Evolutionary conservation across 2,329 filamentous ascomycete species (phyloP).

Genomic region (Pseudogymnoascus sp.): DNA sequence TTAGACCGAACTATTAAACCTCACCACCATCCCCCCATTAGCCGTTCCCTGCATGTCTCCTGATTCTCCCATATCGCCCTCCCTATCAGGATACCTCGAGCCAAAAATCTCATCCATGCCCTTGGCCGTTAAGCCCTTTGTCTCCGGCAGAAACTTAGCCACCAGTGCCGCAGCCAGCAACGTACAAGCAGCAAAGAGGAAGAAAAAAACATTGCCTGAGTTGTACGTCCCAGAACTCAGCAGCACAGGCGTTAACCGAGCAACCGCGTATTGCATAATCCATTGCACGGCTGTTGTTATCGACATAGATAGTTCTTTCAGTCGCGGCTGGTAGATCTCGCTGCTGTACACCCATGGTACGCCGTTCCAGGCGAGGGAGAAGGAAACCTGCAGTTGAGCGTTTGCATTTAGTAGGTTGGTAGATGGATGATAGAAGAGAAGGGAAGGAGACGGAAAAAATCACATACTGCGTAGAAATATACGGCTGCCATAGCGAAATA

Average conservation of each 20-base stretch:
- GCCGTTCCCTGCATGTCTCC: neutral
- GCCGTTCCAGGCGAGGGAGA: slow-evolving; percentile 25
- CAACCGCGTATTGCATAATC: slow-evolving; percentile 17
- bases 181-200: slow-evolving; percentile 57
- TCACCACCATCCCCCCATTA: neutral
- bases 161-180: slow-evolving; percentile 54
- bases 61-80: neutral
- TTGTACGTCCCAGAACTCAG: slow-evolving; percentile 8
- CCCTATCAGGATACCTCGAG: slow-evolving; percentile 14
- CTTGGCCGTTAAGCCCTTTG: slow-evolving; percentile 63
- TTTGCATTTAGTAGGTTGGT: neutral
- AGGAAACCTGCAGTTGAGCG: slow-evolving; percentile 16
- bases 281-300: slow-evolving; percentile 19
- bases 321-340: slow-evolving; percentile 22
- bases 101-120: slow-evolving; percentile 52
- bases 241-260: slow-evolving; percentile 19
- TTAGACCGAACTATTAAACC: neutral
- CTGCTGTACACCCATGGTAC: slow-evolving; percentile 24
- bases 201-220: slow-evolving; percentile 21
- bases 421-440: neutral
- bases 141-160: slow-evolving; percentile 70
- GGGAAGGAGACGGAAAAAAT: neutral
- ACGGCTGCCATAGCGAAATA: slow-evolving; percentile 21
- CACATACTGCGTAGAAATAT: slow-evolving; percentile 21
- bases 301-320: slow-evolving; percentile 21